These are phyloP conservation scores for Aureobasidium pullulans DNA, from an alignment of 2,329 filamentous ascomycete species.

Conservation along the genomic window DNA sequence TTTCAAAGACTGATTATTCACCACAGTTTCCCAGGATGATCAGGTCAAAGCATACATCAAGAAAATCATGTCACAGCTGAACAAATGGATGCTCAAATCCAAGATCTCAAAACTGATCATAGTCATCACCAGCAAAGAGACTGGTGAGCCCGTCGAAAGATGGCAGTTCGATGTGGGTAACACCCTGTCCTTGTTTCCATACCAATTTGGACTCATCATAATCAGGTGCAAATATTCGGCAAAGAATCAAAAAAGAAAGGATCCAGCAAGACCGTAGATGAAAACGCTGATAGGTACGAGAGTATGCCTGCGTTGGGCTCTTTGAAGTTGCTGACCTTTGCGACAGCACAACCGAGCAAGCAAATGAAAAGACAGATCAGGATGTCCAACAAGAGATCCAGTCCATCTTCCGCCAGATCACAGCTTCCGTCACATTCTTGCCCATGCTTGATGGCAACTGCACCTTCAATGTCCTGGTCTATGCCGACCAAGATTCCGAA, in stretches of 20 bases:
- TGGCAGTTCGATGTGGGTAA: constrained; percentile 87
- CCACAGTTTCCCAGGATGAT: constrained; percentile 79
- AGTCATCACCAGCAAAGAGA: constrained; percentile 95
- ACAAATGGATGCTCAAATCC: constrained; percentile 94
- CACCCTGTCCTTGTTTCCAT: background rate
- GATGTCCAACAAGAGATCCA: constrained; percentile 96
- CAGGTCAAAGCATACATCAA: constrained; percentile 99
- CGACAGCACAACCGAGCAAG: background rate
- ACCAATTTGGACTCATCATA: constrained; percentile 27
- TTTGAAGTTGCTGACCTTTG: background rate
- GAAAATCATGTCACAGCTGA: constrained; percentile 96
- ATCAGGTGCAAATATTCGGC: constrained; percentile 51
- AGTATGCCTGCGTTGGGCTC: background rate
- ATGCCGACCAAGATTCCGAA: constrained; percentile 92
- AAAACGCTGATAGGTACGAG: constrained; percentile 57
- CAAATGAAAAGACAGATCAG: constrained; percentile 72
- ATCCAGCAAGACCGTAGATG: constrained; percentile 42
- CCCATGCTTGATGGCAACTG: constrained; percentile 90
- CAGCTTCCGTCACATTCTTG: constrained; percentile 91
- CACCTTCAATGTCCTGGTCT: constrained; percentile 97
- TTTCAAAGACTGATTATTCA: constrained; percentile 15
- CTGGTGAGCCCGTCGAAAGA: constrained; percentile 87
- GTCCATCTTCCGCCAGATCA: constrained; percentile 95
- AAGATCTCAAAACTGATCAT: constrained; percentile 97
- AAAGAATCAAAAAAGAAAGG: constrained; percentile 40